A percentile compares a stretch with the other conserved stretches of the same genome.
phyloP scores from a whole-genome alignment of 2,329 filamentous ascomycete genomes.

The Clonostachys rosea region DNA sequence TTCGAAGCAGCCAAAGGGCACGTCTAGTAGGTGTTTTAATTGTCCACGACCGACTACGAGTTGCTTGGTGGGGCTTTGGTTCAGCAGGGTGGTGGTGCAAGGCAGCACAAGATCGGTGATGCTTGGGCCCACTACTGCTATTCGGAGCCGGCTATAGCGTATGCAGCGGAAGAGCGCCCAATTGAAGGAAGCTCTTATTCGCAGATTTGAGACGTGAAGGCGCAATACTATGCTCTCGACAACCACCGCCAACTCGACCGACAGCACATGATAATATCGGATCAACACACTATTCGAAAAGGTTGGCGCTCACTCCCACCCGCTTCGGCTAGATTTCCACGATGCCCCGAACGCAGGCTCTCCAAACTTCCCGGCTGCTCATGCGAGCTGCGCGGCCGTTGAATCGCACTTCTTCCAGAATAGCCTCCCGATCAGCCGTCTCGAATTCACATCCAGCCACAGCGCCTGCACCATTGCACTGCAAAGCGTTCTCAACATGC shows the following conservation, averaged over 20 bases:
- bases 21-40: background rate
- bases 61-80: background rate
- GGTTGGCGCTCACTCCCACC: background rate
- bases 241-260: too few relatives aligned
- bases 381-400: conserved; percentile 21
- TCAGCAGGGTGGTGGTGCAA: background rate
- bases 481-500: conserved; percentile 18
- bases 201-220: too few relatives aligned
- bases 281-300: too few relatives aligned
- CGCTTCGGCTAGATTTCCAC: background rate
- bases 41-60: background rate
- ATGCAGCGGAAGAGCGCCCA: too few relatives aligned
- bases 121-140: background rate
- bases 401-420: conserved; percentile 8
- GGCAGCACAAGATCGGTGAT: background rate
- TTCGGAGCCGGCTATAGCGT: too few relatives aligned
- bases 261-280: too few relatives aligned
- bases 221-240: too few relatives aligned
- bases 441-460: too few relatives aligned
- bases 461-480: too few relatives aligned
- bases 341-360: conserved; percentile 1
- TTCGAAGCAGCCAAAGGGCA: background rate
- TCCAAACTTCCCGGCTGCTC: conserved; percentile 29
- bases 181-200: too few relatives aligned
- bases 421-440: conserved; percentile 8